These are phyloP conservation scores for Leptomonas pyrrhocoris DNA, from an alignment of 208 protist genomes.

Conservation along the genomic window DNA sequence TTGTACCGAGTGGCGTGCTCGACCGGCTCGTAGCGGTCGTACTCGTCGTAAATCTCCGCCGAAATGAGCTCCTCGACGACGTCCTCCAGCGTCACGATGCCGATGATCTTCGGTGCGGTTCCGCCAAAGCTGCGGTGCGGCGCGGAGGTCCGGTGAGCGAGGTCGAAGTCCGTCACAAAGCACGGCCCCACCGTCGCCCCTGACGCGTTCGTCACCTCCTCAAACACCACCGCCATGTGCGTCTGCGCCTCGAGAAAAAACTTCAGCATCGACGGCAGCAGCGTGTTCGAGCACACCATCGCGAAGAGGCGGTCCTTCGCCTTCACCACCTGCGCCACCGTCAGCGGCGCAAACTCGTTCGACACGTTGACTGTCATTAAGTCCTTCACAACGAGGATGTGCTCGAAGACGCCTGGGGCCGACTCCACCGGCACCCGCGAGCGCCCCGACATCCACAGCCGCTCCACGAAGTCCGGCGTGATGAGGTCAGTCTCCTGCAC, in stretches of 20 bases:
- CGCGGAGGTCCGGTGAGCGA: slow-evolving; percentile 9
- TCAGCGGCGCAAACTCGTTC: slow-evolving; percentile 38
- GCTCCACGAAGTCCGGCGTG: slow-evolving; percentile 74
- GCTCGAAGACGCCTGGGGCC: slow-evolving; percentile 42
- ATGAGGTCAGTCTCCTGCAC: slow-evolving; percentile 70
- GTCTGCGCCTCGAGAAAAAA: slow-evolving; percentile 84
- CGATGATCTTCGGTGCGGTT: slow-evolving; percentile 44
- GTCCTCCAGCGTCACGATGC: slow-evolving; percentile 89
- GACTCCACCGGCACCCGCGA: slow-evolving; percentile 82
- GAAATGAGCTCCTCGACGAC: slow-evolving; percentile 86
- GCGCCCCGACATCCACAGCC: slow-evolving; percentile 78
- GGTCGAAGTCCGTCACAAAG: slow-evolving; percentile 21
- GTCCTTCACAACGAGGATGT: slow-evolving; percentile 85
- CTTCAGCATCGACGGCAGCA: slow-evolving; percentile 75
- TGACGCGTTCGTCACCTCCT: slow-evolving; percentile 26
- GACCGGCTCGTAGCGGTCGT: slow-evolving; percentile 70
- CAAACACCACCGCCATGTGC: slow-evolving; percentile 87
- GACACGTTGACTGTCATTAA: slow-evolving; percentile 56
- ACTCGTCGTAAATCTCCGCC: slow-evolving; percentile 91
- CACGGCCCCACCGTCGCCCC: neutral
- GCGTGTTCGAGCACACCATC: slow-evolving; percentile 60
- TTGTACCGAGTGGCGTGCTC: slow-evolving; percentile 23
- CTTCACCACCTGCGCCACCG: slow-evolving; percentile 75
- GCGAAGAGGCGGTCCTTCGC: slow-evolving; percentile 64
- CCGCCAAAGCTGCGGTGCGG: slow-evolving; percentile 23